phyloP scores from a whole-genome alignment of 257 asterid species.

The Osmanthus fragrans region DNA sequence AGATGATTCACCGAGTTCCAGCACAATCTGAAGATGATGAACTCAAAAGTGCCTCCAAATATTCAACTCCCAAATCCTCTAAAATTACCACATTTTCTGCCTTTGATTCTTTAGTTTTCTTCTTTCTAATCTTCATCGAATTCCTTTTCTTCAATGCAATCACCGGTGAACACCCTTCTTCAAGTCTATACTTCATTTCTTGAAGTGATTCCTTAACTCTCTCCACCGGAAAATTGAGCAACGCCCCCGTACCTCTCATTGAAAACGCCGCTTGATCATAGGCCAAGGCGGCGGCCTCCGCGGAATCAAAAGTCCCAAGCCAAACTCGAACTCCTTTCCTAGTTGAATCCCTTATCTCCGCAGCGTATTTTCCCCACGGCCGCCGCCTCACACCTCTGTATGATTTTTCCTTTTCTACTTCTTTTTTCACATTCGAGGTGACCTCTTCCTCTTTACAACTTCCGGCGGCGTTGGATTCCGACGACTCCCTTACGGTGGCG shows the following conservation, averaged over 20 bases:
- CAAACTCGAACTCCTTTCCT: constrained; percentile 77
- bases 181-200: constrained; percentile 53
- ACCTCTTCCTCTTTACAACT: constrained; percentile 56
- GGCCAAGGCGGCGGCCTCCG: constrained; percentile 87
- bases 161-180: constrained; percentile 72
- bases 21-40: constrained; percentile 17
- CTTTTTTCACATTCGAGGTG: constrained; percentile 21
- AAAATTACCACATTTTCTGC: constrained; percentile 52
- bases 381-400: constrained; percentile 77
- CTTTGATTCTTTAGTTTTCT: background rate
- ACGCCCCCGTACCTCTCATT: constrained; percentile 68
- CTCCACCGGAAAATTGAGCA: constrained; percentile 76
- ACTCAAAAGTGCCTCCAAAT: constrained; percentile 53
- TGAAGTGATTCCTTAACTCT: constrained; percentile 55
- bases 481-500: constrained; percentile 20
- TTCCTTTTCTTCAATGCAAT: constrained; percentile 64
- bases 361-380: constrained; percentile 93
- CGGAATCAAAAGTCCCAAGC: constrained; percentile 82
- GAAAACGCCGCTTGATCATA: constrained; percentile 87
- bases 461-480: constrained; percentile 23
- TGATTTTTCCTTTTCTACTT: constrained; percentile 26
- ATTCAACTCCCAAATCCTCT: constrained; percentile 81
- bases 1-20: constrained; percentile 24
- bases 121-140: constrained; percentile 47
- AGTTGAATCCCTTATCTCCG: constrained; percentile 84